Base-by-base conservation (phyloP, 371 early-diverging fungal species). In the Circinella umbellata region DNA sequence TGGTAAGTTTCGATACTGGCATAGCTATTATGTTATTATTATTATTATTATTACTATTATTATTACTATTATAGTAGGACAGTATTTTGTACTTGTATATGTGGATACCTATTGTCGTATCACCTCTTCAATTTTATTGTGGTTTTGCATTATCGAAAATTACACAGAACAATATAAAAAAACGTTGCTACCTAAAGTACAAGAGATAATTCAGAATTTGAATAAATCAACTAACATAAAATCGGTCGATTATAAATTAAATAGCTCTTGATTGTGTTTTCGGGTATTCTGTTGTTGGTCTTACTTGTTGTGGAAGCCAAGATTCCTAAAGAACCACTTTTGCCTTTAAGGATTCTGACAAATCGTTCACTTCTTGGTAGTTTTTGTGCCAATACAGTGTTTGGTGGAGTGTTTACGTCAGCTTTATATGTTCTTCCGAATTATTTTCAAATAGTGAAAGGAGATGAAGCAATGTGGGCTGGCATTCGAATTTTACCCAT, bases 391-490 rank as follows among this genome's bases (percentile, higher is more conserved):
- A 57, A 57, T 34, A 34, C 35, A 34, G 4, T 57, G 34, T 57
- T 51, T 57, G 57, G 57, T 27, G 35, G 34, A 27, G 57, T 57
- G 6, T 57, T 27, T 34, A 57, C 20, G 0, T 18, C 57, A 34
- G 4, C 14, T 10, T 34, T 57, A 34, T 57, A 57, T 34, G 11
- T 57, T 34, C 27, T 57, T 34, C 57, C 57, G 3, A 57, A 9
- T n/a, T 57, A 57, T 34, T 57, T 57, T 27, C 57, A 57, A 27
- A n/a, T 57, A 7, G 57, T 57, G 57, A 57, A 57, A 27, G 57
- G 35, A 17, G 57, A 51, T 51, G 51, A 51, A 13, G 14, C 51
- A n/a, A 27, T 57, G 34, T 57, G 57, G 57, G 20, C 57, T 34
- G 18, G 27, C 1, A 27, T 57, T 9, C 20, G 57, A 34, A 57